A percentile compares a stretch with the other conserved stretches of the same genome.
phyloP scores from a whole-genome alignment of 805 yeast species.

The Yamadazyma kitorensis region DNA sequence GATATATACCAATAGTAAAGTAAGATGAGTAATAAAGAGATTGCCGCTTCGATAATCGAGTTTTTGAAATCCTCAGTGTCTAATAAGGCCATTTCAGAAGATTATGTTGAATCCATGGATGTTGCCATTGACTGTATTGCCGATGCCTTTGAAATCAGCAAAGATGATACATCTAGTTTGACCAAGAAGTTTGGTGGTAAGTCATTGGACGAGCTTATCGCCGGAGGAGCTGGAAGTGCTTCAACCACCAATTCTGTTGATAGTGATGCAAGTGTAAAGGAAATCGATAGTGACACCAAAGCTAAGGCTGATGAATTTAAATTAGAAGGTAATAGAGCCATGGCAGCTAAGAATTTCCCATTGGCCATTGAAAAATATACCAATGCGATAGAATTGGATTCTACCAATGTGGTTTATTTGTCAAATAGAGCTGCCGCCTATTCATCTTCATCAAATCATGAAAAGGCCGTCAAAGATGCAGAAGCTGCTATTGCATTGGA shows the following conservation, averaged over 20 bases:
- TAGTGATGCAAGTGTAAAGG: conserved; percentile 13
- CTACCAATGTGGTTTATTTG: conserved; percentile 75
- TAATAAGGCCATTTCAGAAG: conserved; percentile 67
- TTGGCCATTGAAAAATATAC: conserved; percentile 77
- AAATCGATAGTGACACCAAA: conserved; percentile 51
- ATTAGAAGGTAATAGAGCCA: conserved; percentile 83
- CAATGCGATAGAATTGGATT: conserved; percentile 68
- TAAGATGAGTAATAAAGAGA: conserved; percentile 60
- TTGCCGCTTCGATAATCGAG: conserved; percentile 71
- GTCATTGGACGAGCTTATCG: conserved; percentile 45
- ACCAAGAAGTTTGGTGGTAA: conserved; percentile 46
- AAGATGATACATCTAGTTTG: conserved; percentile 39
- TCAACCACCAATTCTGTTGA: conserved; percentile 21
- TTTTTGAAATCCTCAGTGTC: conserved; percentile 61
- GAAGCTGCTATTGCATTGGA: conserved; percentile 74
- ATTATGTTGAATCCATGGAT: conserved; percentile 83
- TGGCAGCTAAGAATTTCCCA: conserved; percentile 72
- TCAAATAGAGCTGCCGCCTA: conserved; percentile 98
- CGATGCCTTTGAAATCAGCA: conserved; percentile 74
- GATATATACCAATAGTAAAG: too few relatives aligned
- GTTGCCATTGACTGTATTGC: conserved; percentile 91
- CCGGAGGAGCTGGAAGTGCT: conserved; percentile 30
- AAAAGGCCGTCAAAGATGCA: conserved; percentile 80
- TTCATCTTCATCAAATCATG: conserved; percentile 73
- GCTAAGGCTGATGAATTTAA: conserved; percentile 83